Evolutionary conservation across 257 asterid genomes (phyloP).

Genomic region (Eustoma russellianum): DNA sequence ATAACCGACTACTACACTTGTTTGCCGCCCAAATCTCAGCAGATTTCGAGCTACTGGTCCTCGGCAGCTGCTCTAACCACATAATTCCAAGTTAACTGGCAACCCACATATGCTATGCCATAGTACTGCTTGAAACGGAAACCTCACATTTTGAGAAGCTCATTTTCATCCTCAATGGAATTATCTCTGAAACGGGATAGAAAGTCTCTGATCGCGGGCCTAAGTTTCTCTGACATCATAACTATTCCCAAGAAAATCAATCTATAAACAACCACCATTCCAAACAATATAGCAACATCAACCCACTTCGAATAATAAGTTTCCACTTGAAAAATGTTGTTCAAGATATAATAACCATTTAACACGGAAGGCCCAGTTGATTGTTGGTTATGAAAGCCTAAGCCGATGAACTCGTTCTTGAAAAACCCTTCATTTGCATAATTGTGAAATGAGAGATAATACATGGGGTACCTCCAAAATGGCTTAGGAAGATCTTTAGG

Average conservation of each 20-base stretch:
- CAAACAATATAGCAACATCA: conserved; percentile 2
- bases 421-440: conserved; percentile 8
- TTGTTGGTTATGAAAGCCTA: not conserved
- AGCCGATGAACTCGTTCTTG: conserved; percentile 9
- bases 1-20: too few species aligned
- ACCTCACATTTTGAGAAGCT: too few species aligned
- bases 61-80: too few species aligned
- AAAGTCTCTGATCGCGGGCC: conserved; percentile 18
- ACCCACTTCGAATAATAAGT: conserved; percentile 7
- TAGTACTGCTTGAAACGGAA: too few species aligned
- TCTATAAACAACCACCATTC: conserved; percentile 1
- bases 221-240: not conserved
- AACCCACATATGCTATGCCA: too few species aligned
- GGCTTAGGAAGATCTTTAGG: conserved; percentile 6
- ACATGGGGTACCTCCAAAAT: conserved; percentile 10
- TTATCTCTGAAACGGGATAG: not conserved
- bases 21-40: too few species aligned
- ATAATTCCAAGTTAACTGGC: too few species aligned
- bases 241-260: not conserved
- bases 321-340: conserved; percentile 4
- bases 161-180: not conserved
- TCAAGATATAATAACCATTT: conserved; percentile 4
- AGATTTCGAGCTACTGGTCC: too few species aligned
- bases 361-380: not conserved
- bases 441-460: conserved; percentile 5